Evolutionary conservation across 345 rosid species (phyloP), one percentile per base, ranked within the genome.

Genomic region (Eucalyptus marginata): DNA sequence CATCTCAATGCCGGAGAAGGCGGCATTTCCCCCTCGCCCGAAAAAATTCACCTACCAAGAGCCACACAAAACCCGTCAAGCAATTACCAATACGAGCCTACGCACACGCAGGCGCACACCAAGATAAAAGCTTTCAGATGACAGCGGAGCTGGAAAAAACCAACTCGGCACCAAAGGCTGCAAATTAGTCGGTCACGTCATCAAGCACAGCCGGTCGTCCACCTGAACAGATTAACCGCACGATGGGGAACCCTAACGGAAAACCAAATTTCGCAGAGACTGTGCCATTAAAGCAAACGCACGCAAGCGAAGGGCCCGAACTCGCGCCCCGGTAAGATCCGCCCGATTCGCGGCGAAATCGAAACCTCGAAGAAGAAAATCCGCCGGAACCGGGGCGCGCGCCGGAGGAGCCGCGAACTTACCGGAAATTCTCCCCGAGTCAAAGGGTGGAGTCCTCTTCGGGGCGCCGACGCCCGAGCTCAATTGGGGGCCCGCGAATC

Each of bases 1-100:
- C 90, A 95, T 90, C 95, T 93, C 93, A 94, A 88, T 31, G 97
- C 96, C 10, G 99, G 97, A 86, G 98, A 97, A 91, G 98, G 98
- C 89, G 99, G 97, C 99, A 98, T 98, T 90, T 88, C 92, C 29
- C 29, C 17, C 25, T 58, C 22, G 10, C 76, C 87, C 6, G 3
- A 56, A 88, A 89, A 49, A 52, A n/a, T n/a, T 29, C 47, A 76
- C 83, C 83, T 36, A 18, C 83, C 27, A 9, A 76, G 83, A 76
- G 47, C 14, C 43, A 36, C 46, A 36, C 15, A 40, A 52, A 52
- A 76, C 47, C 24, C 83, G 12, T 76, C 40, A 36, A 13, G 46
- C 8, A 76, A 76, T 36, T 20, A 20, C 14, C 15, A 18, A 10
- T 40, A 36, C 83, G 83, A 76, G 47, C 43, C 24, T 10, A 76